Evolutionary conservation across 306 rosid genomes (phyloP), one percentile per base, ranked within the genome.

Genomic region (Senna tora): DNA sequence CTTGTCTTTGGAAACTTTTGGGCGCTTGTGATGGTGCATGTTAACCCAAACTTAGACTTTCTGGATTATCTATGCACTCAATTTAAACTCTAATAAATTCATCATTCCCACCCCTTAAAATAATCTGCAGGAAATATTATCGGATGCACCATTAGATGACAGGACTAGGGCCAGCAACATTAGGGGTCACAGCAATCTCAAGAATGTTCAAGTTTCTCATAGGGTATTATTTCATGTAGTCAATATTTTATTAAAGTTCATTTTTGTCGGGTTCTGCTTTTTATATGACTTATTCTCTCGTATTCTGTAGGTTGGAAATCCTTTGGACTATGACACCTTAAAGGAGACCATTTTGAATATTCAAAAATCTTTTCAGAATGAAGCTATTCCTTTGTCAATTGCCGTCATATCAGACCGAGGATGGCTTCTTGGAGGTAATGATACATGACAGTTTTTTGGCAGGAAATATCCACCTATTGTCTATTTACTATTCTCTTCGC

Each of bases 381-480:
- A 67, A 46, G 87, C 84, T 65, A 32, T 83, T 81, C 96, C 97
- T 38, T 67, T 94, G 38, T 89, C 99, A 9, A 74, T 94, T 50
- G 93, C 87, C 20, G 93, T 85, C 72, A 85, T 86, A 83, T 81
- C 96, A 14, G 99, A 89, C 79, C 86, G 96, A 82, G 96, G 83
- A 42, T 91, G 93, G 96, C 97, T 87, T 76, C 88, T 80, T 59
- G 89, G 95, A 84, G 99, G 99, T 94, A 79, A 75, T 53, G 34
- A 63, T 66, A 39, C 71, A 7, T 57, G 71, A 50, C 50, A 28
- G 6, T 1, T 14, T 68, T 75, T 76, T 64, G 54, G 38, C 63
- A 46, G 67, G 67, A 78, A 62, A 74, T 74, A 21, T 64, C 80
- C 34, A 67, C 71, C 19, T 25, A 63, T 64, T 87, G 70, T 80